Conservation (phyloP, 2,329 filamentous ascomycete genomes). For the Alternaria postmessia region DNA sequence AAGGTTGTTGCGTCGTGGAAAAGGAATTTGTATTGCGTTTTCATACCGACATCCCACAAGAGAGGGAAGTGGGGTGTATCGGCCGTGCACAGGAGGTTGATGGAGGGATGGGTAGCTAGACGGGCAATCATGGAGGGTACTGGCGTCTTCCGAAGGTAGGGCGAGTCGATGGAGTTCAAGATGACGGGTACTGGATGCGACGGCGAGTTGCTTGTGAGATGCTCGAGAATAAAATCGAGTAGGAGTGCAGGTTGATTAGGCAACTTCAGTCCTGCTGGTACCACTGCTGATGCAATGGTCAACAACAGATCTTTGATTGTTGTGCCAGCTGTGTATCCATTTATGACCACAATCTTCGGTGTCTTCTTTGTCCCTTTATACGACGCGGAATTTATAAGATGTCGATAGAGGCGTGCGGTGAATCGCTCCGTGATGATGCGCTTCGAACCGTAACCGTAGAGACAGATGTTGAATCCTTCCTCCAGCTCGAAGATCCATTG, state of each 20-base stretch:
- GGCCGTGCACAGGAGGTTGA: conserved; percentile 79
- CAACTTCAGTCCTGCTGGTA: conserved; percentile 60
- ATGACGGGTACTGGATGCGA: conserved; percentile 67
- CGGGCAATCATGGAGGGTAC: conserved; percentile 78
- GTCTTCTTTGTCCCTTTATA: conserved; percentile 45
- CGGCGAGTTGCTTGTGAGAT: conserved; percentile 60
- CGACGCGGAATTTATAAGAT: conserved; percentile 36
- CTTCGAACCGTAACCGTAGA: conserved; percentile 92
- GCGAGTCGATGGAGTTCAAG: conserved; percentile 86
- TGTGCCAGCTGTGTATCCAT: conserved; percentile 77
- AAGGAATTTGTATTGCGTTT: conserved; percentile 81
- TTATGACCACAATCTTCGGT: conserved; percentile 79
- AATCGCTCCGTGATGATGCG: conserved; percentile 76
- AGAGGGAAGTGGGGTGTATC: conserved; percentile 89
- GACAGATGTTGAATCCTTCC: conserved; percentile 84
- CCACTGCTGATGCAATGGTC: conserved; percentile 71
- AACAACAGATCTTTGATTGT: conserved; percentile 74
- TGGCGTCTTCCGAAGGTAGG: conserved; percentile 73
- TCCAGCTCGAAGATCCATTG: conserved; percentile 93
- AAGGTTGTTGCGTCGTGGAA: conserved; percentile 98
- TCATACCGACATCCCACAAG: conserved; percentile 88
- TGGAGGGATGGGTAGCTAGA: conserved; percentile 74
- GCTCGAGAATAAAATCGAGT: conserved; percentile 69
- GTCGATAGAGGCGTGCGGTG: conserved; percentile 71
- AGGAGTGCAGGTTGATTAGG: conserved; percentile 73